These are phyloP conservation scores for Fraxinus baroniana DNA, from an alignment of 305 asterid genomes.

Conservation along the genomic window DNA sequence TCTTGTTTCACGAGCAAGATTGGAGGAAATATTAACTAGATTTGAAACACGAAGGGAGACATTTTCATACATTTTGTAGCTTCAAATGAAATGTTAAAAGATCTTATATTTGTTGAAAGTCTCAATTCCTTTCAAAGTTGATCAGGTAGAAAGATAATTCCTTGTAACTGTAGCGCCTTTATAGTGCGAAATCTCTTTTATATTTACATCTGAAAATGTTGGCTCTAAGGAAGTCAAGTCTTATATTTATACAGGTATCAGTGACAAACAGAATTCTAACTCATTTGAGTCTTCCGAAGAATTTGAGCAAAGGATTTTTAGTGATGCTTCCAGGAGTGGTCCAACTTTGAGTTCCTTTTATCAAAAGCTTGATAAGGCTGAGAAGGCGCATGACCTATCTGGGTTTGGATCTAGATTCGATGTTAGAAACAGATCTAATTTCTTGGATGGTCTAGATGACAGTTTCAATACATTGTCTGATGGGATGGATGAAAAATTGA, in stretches of 20 bases:
- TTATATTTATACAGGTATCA: constrained; percentile 23
- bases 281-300: constrained; percentile 41
- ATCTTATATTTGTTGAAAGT: background rate
- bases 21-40: background rate
- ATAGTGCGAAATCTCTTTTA: background rate
- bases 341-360: constrained; percentile 37
- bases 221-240: background rate
- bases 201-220: background rate
- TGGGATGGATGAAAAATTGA: constrained; percentile 57
- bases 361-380: constrained; percentile 45
- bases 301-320: constrained; percentile 39
- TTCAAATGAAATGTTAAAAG: background rate
- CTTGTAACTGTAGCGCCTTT: too few relatives aligned
- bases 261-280: constrained; percentile 27
- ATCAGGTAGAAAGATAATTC: too few relatives aligned
- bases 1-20: background rate
- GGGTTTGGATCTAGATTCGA: constrained; percentile 31
- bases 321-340: constrained; percentile 25
- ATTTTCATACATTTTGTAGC: background rate
- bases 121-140: too few relatives aligned
- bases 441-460: constrained; percentile 40
- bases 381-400: constrained; percentile 42
- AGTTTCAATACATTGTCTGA: constrained; percentile 43
- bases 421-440: constrained; percentile 28
- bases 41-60: background rate